Conservation (phyloP, 306 rosid genomes). For the Delonix regia region DNA sequence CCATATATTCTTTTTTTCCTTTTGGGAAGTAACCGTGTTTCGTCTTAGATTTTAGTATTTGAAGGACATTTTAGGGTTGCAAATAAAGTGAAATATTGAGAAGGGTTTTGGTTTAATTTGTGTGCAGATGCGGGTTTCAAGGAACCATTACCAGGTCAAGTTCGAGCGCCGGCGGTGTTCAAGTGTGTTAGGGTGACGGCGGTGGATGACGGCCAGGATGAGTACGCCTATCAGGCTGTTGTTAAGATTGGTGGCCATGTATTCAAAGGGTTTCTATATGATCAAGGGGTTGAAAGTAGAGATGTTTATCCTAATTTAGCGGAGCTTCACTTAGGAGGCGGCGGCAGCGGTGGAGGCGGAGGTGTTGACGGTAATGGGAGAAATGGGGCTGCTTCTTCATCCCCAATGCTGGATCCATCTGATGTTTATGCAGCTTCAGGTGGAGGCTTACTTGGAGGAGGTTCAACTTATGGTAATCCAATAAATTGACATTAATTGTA, state of each 20-base stretch:
- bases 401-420: conserved; percentile 74
- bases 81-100: conserved; percentile 8
- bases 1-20: no score
- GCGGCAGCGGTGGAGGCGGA: conserved; percentile 29
- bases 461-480: conserved; percentile 78
- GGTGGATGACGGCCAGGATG: conserved; percentile 81
- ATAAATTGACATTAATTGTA: conserved; percentile 50
- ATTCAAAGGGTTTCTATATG: conserved; percentile 82
- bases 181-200: conserved; percentile 94
- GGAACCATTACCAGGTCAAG: conserved; percentile 76
- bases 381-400: conserved; percentile 62
- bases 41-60: neutral
- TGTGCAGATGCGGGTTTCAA: conserved; percentile 66
- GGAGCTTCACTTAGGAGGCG: conserved; percentile 79
- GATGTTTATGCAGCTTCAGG: conserved; percentile 68
- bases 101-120: conserved; percentile 29
- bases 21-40: no score
- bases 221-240: conserved; percentile 81
- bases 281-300: conserved; percentile 73
- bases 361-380: conserved; percentile 39
- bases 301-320: conserved; percentile 75
- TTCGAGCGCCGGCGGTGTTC: conserved; percentile 85
- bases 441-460: conserved; percentile 67
- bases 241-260: conserved; percentile 91
- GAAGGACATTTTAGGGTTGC: neutral